Conservation (phyloP, 2,329 filamentous ascomycete species). For the Bipolaris oryzae region DNA sequence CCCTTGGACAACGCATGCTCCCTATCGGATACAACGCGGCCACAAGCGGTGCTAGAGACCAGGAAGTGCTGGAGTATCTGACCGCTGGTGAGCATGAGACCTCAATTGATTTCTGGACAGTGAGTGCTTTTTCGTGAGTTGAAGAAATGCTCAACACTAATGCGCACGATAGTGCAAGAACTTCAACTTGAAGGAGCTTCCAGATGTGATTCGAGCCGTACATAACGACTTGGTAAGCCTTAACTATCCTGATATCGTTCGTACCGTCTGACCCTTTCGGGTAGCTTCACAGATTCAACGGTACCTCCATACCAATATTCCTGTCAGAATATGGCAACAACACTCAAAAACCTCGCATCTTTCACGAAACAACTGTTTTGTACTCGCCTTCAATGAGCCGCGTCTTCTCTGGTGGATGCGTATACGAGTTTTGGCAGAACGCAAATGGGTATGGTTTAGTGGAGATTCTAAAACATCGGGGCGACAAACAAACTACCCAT, state of each 20-base stretch:
- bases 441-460: slow-evolving; percentile 15
- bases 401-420: slow-evolving; percentile 21
- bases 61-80: slow-evolving; percentile 7
- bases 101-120: not conserved
- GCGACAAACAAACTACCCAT: not conserved
- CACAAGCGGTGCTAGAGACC: slow-evolving; percentile 6
- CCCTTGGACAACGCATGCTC: no score
- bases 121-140: not conserved
- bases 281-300: not conserved
- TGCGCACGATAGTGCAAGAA: not conserved
- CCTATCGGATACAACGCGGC: no score
- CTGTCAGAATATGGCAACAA: slow-evolving; percentile 18
- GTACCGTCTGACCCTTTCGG: no score
- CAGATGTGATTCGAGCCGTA: not conserved
- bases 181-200: not conserved
- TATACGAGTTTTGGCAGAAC: slow-evolving; percentile 16
- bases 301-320: slow-evolving; percentile 11
- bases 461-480: not conserved
- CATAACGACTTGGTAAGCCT: not conserved
- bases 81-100: not conserved
- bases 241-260: not conserved
- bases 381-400: slow-evolving; percentile 15
- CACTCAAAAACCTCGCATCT: slow-evolving; percentile 1
- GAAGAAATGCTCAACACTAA: not conserved
- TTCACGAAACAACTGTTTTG: slow-evolving; percentile 16